These are phyloP conservation scores for Lachnellula subtilissima DNA, from an alignment of 2,329 filamentous ascomycete genomes.

Conservation along the genomic window DNA sequence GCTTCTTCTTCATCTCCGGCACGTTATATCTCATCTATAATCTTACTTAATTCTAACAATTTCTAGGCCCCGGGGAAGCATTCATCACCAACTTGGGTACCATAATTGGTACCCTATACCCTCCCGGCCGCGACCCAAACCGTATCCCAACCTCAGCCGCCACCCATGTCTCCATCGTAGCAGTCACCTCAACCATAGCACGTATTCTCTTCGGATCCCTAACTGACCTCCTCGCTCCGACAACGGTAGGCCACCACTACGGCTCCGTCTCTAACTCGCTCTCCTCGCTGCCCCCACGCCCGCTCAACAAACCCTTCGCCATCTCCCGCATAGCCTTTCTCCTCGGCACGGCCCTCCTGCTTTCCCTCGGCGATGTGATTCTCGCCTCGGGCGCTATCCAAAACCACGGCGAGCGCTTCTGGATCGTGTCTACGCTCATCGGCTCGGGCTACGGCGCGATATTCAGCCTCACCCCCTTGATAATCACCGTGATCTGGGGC, in stretches of 20 bases:
- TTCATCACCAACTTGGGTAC: slow-evolving; percentile 98
- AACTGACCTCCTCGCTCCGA: slow-evolving; percentile 77
- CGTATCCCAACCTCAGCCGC: slow-evolving; percentile 56
- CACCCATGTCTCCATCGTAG: slow-evolving; percentile 90
- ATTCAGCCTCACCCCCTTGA: slow-evolving; percentile 84
- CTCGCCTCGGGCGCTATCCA: slow-evolving; percentile 74
- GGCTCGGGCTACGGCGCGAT: slow-evolving; percentile 90
- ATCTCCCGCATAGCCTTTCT: slow-evolving; percentile 79
- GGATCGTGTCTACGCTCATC: slow-evolving; percentile 76
- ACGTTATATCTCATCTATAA: neutral
- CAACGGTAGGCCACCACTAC: slow-evolving; percentile 36
- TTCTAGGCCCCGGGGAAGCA: slow-evolving; percentile 86
- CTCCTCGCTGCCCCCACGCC: slow-evolving; percentile 35
- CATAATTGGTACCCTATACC: slow-evolving; percentile 80
- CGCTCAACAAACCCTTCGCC: slow-evolving; percentile 39
- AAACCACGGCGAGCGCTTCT: slow-evolving; percentile 72
- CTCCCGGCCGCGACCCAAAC: slow-evolving; percentile 43
- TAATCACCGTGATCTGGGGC: slow-evolving; percentile 96
- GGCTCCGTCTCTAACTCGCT: slow-evolving; percentile 26
- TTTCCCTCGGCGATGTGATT: slow-evolving; percentile 71
- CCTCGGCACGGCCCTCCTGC: slow-evolving; percentile 65
- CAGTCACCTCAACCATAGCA: slow-evolving; percentile 82
- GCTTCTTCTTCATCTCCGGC: slow-evolving; percentile 74
- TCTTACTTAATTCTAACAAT: slow-evolving; percentile 12
- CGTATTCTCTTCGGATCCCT: slow-evolving; percentile 85